Base-by-base conservation (phyloP, 2,329 filamentous ascomycete genomes). In the Coniochaeta sp. region DNA sequence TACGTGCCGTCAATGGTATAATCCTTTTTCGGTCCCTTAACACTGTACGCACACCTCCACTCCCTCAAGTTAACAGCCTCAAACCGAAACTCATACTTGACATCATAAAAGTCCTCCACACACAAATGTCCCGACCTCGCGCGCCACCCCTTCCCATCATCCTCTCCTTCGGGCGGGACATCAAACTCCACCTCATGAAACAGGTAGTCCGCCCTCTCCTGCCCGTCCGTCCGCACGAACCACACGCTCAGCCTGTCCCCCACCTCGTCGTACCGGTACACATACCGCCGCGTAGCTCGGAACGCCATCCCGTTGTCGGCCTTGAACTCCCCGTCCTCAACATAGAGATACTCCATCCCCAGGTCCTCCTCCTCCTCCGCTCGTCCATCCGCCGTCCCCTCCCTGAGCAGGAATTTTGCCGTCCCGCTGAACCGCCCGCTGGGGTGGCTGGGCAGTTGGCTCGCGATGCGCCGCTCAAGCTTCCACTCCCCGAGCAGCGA, bases 151-250 rank as follows among this genome's bases (percentile, higher is more conserved):
- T 74, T 73, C 0, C 70, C 66, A 0, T 69, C 64, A 4, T 70
- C 67, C 3, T 70, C 65, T 4, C 70, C 68, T 3, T 66, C 63
- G 1, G 66, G 66, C 0, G 77, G 74, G 9, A 75, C 64, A 24
- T 75, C 61, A 65, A 92, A 89, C 60, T 88, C 81, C n/a, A 92
- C 75, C 63, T 87, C 81, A 66, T 92, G 89, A 71, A 93, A 93
- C 22, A 92, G 75, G 63, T 91, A 89, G 68, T 91, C 89, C 0
- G 87, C 86, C 16, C 79, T 79, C 59, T 77, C 77, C 17, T 78
- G 72, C 64, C 90, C 86, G 17, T 88, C 83, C 1, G 81, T 78
- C 63, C 86, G 85, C 42, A 85, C 85, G 65, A 92, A 92, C 89
- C 89, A 93, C 1, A 89, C 85, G 62, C 84, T 89, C 24, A 93